phyloP scores from a whole-genome alignment of 2,329 filamentous ascomycete genomes.

The Colletotrichum sansevieriae region DNA sequence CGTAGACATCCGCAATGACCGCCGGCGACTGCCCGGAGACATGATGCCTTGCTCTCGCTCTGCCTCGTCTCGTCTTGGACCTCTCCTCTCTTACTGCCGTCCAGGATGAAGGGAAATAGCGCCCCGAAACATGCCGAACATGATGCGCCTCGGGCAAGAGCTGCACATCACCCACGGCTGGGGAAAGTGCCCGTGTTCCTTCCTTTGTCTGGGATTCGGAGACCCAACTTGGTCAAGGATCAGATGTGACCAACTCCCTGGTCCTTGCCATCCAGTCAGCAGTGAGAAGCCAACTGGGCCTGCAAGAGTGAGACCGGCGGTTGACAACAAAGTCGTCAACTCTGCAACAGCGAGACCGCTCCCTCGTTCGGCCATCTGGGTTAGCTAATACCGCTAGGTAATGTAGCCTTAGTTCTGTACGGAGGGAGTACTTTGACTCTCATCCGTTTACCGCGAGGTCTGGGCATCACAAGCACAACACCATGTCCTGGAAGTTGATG shows the following conservation, averaged over 20 bases:
- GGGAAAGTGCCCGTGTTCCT: background rate
- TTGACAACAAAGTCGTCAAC: background rate
- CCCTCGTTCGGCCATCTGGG: background rate
- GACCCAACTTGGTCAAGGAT: background rate
- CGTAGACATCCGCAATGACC: conserved; percentile 1
- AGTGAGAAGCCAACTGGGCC: background rate
- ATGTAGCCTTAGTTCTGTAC: background rate
- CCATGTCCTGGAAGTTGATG: background rate
- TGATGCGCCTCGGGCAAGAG: conserved; percentile 16
- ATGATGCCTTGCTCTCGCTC: background rate
- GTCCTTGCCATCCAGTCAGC: background rate
- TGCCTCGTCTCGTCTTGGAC: too few relatives aligned
- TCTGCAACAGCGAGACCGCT: background rate
- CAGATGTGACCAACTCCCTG: background rate
- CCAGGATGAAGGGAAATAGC: conserved; percentile 2
- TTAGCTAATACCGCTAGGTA: conserved; percentile 4
- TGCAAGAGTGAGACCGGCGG: background rate
- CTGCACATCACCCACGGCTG: background rate
- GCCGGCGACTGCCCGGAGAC: conserved; percentile 7
- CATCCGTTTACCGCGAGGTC: background rate
- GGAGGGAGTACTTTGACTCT: background rate
- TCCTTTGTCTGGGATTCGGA: background rate
- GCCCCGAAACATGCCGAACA: conserved; percentile 26
- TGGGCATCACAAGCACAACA: background rate
- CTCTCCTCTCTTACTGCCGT: too few relatives aligned